A percentile compares a stretch with the other conserved stretches of the same genome.
phyloP scores from a whole-genome alignment of 805 yeast species.

The Ogataea naganishii region DNA sequence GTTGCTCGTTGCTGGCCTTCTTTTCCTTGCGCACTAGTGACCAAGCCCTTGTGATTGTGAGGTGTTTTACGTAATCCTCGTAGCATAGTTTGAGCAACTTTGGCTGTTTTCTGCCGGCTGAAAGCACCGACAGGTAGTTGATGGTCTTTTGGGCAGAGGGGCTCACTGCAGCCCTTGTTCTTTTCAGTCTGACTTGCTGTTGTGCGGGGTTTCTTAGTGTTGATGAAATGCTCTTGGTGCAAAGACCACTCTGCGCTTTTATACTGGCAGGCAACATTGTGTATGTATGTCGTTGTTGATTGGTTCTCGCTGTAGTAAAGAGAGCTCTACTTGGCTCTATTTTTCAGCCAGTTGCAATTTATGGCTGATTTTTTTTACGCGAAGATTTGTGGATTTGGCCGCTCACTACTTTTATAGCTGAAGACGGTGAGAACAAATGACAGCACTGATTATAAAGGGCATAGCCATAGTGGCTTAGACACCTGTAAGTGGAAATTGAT shows the following conservation, averaged over 20 bases:
- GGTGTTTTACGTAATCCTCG: conserved; percentile 83
- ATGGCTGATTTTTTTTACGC: too few relatives aligned
- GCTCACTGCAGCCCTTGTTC: conserved; percentile 20
- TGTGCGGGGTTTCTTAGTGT: conserved; percentile 25
- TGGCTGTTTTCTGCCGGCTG: conserved; percentile 87
- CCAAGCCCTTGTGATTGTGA: conserved; percentile 82
- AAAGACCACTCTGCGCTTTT: not conserved
- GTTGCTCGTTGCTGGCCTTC: conserved; percentile 31
- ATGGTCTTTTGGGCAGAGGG: conserved; percentile 22
- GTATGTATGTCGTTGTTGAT: too few relatives aligned
- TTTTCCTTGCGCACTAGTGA: conserved; percentile 45
- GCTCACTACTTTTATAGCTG: too few relatives aligned
- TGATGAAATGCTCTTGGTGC: not conserved
- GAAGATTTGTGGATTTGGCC: too few relatives aligned
- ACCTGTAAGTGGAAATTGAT: too few relatives aligned
- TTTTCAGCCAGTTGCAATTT: too few relatives aligned
- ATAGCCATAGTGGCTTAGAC: too few relatives aligned
- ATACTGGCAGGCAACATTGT: too few relatives aligned
- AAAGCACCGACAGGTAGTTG: conserved; percentile 66
- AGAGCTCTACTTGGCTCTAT: too few relatives aligned
- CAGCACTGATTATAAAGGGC: too few relatives aligned
- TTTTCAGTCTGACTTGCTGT: conserved; percentile 35
- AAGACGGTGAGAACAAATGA: too few relatives aligned
- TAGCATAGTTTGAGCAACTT: conserved; percentile 60
- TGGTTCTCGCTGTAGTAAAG: too few relatives aligned